Conservation (phyloP, 1,284 basidiomycete genomes). For the Cerioporus squamosus region DNA sequence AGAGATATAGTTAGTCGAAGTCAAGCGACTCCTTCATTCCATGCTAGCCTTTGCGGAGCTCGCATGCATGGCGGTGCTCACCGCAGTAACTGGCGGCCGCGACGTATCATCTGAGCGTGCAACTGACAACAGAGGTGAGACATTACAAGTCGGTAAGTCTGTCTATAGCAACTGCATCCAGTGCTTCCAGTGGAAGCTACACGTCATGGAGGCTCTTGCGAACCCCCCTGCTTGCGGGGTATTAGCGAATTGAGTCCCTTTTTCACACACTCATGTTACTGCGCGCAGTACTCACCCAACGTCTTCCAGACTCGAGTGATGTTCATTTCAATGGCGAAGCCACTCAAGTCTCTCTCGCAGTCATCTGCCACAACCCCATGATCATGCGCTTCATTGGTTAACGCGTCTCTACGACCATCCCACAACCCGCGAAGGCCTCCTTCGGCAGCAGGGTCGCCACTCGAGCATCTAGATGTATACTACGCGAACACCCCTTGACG, state of each 20-base stretch:
- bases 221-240: constrained; percentile 17
- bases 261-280: constrained; percentile 22
- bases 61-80: background rate
- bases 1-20: constrained; percentile 9
- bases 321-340: constrained; percentile 22
- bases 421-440: background rate
- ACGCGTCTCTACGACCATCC: too few relatives aligned
- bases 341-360: constrained; percentile 8
- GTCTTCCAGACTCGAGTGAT: constrained; percentile 15
- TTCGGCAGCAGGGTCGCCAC: background rate
- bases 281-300: constrained; percentile 10
- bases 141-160: too few relatives aligned
- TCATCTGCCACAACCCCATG: constrained; percentile 31
- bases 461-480: constrained; percentile 1
- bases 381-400: constrained; percentile 14
- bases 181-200: background rate
- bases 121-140: too few relatives aligned
- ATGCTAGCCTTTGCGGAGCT: constrained; percentile 2
- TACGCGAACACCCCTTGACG: constrained; percentile 3
- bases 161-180: too few relatives aligned
- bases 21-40: background rate
- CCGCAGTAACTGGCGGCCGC: too few relatives aligned
- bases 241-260: constrained; percentile 11
- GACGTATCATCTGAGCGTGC: too few relatives aligned
- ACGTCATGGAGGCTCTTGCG: constrained; percentile 3